phyloP scores from a whole-genome alignment of 169 alveolate genomes.

The Miamiensis avidus region DNA sequence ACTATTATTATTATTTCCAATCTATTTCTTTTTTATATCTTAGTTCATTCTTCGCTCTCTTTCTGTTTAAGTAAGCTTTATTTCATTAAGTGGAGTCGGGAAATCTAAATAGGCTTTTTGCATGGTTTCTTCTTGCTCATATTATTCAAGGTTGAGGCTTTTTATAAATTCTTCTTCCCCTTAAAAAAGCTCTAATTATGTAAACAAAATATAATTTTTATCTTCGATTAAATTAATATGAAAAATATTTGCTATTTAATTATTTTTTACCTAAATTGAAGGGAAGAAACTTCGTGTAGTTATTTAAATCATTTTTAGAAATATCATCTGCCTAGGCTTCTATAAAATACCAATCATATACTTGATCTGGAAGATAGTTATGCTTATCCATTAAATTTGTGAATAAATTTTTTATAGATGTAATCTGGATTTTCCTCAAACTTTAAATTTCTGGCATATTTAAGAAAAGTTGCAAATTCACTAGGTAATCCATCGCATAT shows the following conservation, averaged over 20 bases:
- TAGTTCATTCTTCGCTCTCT: not conserved
- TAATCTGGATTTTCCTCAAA: constrained; percentile 81
- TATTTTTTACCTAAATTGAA: not conserved
- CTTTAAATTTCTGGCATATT: constrained; percentile 58
- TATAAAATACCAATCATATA: constrained; percentile 25
- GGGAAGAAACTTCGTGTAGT: not conserved
- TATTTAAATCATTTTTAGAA: not conserved
- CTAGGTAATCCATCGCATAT: constrained; percentile 90
- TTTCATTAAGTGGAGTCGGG: no score
- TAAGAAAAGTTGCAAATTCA: constrained; percentile 57
- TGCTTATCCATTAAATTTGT: constrained; percentile 21
- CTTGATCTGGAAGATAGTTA: constrained; percentile 33
- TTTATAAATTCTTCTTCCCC: not conserved
- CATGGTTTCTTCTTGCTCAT: no score
- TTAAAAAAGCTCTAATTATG: not conserved
- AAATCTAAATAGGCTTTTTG: no score
- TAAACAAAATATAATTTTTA: no score
- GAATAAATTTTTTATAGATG: constrained; percentile 57
- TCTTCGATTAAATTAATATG: no score
- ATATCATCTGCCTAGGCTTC: not conserved
- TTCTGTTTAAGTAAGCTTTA: not conserved
- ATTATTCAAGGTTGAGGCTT: not conserved
- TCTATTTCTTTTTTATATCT: not conserved
- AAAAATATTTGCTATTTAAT: no score
- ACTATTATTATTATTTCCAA: not conserved